Evolutionary conservation across 2,329 filamentous ascomycete genomes (phyloP).

Genomic region (Ilyonectria sp.): DNA sequence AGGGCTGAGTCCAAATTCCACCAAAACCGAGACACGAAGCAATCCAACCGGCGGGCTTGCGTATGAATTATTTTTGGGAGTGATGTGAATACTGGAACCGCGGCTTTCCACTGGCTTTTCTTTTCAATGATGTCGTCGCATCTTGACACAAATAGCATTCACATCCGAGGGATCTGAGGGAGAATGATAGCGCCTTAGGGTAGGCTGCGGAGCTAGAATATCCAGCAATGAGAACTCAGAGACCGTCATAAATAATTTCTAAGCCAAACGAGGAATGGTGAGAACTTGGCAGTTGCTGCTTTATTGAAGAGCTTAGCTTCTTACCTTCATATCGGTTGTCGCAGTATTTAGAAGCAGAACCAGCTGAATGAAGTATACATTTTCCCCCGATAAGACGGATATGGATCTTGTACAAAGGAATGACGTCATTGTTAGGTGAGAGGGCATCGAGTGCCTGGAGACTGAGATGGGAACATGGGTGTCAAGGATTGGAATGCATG

Average conservation of each 20-base stretch:
- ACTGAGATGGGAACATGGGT: too few relatives aligned
- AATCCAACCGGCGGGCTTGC: background rate
- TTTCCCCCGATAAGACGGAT: too few relatives aligned
- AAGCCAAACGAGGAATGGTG: background rate
- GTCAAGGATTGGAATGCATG: too few relatives aligned
- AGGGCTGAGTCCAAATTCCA: background rate
- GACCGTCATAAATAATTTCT: background rate
- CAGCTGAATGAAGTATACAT: too few relatives aligned
- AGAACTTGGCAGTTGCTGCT: background rate
- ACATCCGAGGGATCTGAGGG: background rate
- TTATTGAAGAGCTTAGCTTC: too few relatives aligned
- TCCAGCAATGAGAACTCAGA: background rate
- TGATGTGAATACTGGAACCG: conserved; percentile 1
- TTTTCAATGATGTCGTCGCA: background rate
- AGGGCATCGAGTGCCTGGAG: too few relatives aligned
- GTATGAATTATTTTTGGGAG: background rate
- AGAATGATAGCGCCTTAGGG: background rate
- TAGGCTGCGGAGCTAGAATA: background rate
- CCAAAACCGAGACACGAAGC: background rate
- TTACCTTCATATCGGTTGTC: too few relatives aligned
- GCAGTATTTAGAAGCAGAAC: too few relatives aligned
- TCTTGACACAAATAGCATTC: background rate
- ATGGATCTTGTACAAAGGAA: too few relatives aligned
- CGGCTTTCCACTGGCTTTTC: background rate
- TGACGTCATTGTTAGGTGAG: too few relatives aligned